These are phyloP conservation scores for Pseudozyma thailandica DNA, from an alignment of 1,284 basidiomycete species.

Conservation along the genomic window DNA sequence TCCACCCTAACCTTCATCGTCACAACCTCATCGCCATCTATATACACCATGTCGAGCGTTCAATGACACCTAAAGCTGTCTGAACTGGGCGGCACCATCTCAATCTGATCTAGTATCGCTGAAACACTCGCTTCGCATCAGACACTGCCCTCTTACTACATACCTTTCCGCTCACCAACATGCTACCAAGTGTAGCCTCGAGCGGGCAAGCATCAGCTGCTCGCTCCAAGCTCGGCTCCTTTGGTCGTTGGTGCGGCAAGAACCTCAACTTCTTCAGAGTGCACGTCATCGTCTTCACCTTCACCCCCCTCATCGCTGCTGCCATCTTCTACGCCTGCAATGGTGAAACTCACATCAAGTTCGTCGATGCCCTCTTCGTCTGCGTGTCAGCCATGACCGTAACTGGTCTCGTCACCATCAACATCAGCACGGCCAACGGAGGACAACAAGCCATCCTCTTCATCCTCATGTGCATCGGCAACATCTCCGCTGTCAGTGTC, in stretches of 20 bases:
- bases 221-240: slow-evolving; percentile 13
- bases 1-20: no score
- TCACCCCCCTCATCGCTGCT: slow-evolving; percentile 79
- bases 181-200: slow-evolving; percentile 12
- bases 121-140: no score
- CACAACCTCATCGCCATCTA: neutral
- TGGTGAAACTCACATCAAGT: slow-evolving; percentile 68
- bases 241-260: slow-evolving; percentile 39
- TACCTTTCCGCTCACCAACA: neutral
- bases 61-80: slow-evolving; percentile 21
- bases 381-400: slow-evolving; percentile 82
- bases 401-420: slow-evolving; percentile 79
- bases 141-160: neutral
- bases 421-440: slow-evolving; percentile 77
- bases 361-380: slow-evolving; percentile 80
- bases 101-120: no score
- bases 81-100: slow-evolving; percentile 9
- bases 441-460: slow-evolving; percentile 80
- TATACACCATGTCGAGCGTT: slow-evolving; percentile 15
- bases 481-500: slow-evolving; percentile 64
- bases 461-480: slow-evolving; percentile 66
- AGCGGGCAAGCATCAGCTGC: slow-evolving; percentile 5
- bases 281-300: slow-evolving; percentile 76
- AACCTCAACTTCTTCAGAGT: slow-evolving; percentile 62
- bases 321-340: slow-evolving; percentile 73